Percentiles rank a stretch among this genome's conserved stretches.
Conservation (phyloP, 2,329 filamentous ascomycete species). For the Aspergillus intermedius region DNA sequence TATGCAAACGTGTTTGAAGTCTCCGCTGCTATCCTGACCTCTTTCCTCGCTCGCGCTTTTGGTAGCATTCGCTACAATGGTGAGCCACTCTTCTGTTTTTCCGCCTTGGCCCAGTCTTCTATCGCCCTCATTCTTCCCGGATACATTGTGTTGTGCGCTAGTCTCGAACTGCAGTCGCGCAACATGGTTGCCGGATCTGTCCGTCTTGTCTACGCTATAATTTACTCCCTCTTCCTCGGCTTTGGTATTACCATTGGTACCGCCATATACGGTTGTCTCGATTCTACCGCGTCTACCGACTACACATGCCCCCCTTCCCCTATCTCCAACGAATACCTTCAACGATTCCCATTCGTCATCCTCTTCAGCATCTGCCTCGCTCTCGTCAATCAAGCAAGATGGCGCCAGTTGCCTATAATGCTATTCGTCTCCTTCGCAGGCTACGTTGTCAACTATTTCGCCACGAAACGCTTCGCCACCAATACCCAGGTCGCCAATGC, state of each 20-base stretch:
- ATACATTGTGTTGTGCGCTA: constrained; percentile 56
- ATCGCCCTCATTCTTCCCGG: constrained; percentile 69
- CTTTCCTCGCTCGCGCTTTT: constrained; percentile 62
- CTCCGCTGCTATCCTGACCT: constrained; percentile 58
- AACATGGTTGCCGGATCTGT: constrained; percentile 66
- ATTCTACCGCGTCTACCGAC: constrained; percentile 47
- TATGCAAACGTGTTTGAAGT: constrained; percentile 62
- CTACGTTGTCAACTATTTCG: constrained; percentile 72
- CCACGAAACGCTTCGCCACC: constrained; percentile 58
- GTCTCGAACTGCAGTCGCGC: constrained; percentile 63
- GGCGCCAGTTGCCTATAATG: constrained; percentile 74
- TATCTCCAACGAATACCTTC: constrained; percentile 41
- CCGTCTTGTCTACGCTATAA: constrained; percentile 69
- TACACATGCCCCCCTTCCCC: constrained; percentile 48
- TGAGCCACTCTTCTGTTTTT: constrained; percentile 60
- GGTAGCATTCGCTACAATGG: constrained; percentile 56
- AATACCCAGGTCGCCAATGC: constrained; percentile 74
- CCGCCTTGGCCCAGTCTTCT: constrained; percentile 63
- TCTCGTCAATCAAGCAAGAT: constrained; percentile 77
- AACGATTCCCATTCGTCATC: constrained; percentile 67
- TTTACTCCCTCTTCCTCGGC: constrained; percentile 66
- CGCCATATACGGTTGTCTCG: constrained; percentile 57
- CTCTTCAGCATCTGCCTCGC: constrained; percentile 69
- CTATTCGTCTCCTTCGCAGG: constrained; percentile 66
- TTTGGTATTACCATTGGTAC: constrained; percentile 67